These are phyloP conservation scores for Scenedesmus sp. DNA, from an alignment of 163 green algal species.

Conservation along the genomic window DNA sequence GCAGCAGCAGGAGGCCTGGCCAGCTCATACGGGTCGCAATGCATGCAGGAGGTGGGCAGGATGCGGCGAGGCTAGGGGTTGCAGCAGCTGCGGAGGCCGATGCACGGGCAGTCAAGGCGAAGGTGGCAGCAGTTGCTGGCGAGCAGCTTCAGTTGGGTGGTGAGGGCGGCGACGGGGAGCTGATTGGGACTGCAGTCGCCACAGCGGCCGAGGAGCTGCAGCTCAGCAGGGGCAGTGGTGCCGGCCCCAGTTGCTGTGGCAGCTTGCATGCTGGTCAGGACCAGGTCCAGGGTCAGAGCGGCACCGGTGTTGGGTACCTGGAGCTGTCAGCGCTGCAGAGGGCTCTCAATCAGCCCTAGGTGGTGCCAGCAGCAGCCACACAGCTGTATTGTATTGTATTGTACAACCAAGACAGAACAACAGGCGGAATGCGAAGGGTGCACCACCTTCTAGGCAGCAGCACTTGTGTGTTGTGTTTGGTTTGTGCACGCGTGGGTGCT, in stretches of 20 bases:
- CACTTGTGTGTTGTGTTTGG: too few species aligned
- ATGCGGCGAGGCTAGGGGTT: neutral
- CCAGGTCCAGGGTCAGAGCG: neutral
- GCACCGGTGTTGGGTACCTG: neutral
- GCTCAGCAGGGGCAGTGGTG: neutral
- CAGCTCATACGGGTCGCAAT: neutral
- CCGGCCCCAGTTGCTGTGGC: neutral
- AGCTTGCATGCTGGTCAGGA: neutral
- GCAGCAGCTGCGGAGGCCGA: neutral
- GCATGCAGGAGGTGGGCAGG: neutral
- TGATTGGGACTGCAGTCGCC: neutral
- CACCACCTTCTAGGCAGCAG: too few species aligned
- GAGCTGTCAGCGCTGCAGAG: neutral
- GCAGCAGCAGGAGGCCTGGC: slow-evolving; percentile 22
- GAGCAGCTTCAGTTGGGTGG: neutral
- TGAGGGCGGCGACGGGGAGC: neutral
- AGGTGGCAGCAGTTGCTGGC: slow-evolving; percentile 4
- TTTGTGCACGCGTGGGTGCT: too few species aligned
- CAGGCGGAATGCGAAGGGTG: too few species aligned
- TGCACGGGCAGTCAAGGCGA: neutral
- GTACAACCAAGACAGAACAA: too few species aligned
- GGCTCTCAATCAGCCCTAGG: neutral
- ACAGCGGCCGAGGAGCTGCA: neutral
- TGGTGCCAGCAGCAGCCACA: neutral
- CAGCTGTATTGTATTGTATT: neutral